phyloP scores from a whole-genome alignment of 768 basidiomycete genomes.

The Coprinellus aureogranulatus region DNA sequence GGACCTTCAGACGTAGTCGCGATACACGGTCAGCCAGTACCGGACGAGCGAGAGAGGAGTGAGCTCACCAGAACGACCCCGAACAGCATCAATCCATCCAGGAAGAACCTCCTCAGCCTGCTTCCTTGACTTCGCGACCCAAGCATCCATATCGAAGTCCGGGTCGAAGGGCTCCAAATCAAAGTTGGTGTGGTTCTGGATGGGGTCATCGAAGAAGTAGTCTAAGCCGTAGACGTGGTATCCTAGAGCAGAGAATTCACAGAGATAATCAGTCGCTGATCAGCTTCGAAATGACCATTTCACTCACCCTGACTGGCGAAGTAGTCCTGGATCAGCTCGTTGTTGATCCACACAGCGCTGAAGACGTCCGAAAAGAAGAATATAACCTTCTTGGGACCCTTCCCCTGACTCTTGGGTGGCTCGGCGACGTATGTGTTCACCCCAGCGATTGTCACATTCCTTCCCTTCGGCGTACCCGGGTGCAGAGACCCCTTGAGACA shows the following conservation, averaged over 20 bases:
- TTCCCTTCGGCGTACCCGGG: conserved; percentile 45
- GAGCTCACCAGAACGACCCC: conserved; percentile 43
- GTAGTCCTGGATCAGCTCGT: conserved; percentile 60
- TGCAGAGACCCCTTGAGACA: conserved; percentile 55
- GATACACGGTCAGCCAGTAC: not conserved
- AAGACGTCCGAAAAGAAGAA: conserved; percentile 60
- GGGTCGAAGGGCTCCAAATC: conserved; percentile 19
- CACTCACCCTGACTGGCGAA: conserved; percentile 55
- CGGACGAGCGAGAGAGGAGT: not conserved
- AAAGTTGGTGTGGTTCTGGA: conserved; percentile 30
- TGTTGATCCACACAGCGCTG: conserved; percentile 58
- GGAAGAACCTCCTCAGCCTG: conserved; percentile 41
- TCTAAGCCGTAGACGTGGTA: conserved; percentile 59
- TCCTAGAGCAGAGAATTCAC: conserved; percentile 31
- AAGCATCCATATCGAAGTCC: conserved; percentile 36
- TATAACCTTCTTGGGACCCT: conserved; percentile 41
- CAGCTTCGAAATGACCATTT: not conserved
- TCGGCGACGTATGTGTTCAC: conserved; percentile 56
- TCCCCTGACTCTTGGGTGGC: conserved; percentile 19
- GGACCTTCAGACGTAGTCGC: conserved; percentile 16
- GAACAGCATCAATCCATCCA: conserved; percentile 52
- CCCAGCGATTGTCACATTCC: conserved; percentile 37
- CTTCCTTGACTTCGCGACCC: conserved; percentile 35
- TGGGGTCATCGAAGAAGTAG: conserved; percentile 60
- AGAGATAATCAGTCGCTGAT: not conserved